Evolutionary conservation across 2,329 filamentous ascomycete genomes (phyloP), one percentile per base, ranked within the genome.

Genomic region (Emericellopsis atlantica): DNA sequence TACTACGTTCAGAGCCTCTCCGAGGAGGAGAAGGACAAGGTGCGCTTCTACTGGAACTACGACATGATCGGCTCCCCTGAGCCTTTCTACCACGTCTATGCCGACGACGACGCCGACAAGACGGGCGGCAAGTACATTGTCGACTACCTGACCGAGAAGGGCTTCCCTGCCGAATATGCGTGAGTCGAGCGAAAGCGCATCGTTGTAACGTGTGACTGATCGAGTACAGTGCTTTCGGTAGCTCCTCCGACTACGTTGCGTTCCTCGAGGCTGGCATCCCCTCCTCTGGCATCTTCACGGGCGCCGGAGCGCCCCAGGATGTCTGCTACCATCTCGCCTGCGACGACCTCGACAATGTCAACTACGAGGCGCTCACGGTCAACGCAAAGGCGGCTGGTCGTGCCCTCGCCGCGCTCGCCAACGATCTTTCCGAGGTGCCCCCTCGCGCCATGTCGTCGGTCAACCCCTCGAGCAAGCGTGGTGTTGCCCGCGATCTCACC

Each of bases 41-140:
- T 84, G 50, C 66, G 70, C 2, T 74, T 82, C 26, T 80, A 81
- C 62, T 72, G 82, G 54, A 80, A 84, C 62, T 81, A 79, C 51
- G 79, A 84, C 58, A 84, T 84, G 80, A 79, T 83, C 42, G 66
- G 60, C n/a, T 67, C 64, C 14, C 54, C 56, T 4, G 49, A 53
- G n/a, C 60, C 65, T 10, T 46, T 51, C 33, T 68, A 58, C 49
- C 51, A 49, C 40, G 57, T 69, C 7, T 64, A 67, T 41, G 53
- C 60, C 35, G 58, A 60, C 45, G 57, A 54, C 23, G 58, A 64
- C 16, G 64, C 54, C 8, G 60, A 68, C 46, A 46, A 52, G 35
- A 45, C 53, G 32, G 64, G 61, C 23, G 60, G 59, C 23, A 40
- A 54, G 29, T 49, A 52, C 31, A 48, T 67, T 16, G 40, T 53